A percentile compares a stretch with the other conserved stretches of the same genome.
Evolutionary conservation across 306 rosid genomes (phyloP).

Genomic region (Biancaea sappan): DNA sequence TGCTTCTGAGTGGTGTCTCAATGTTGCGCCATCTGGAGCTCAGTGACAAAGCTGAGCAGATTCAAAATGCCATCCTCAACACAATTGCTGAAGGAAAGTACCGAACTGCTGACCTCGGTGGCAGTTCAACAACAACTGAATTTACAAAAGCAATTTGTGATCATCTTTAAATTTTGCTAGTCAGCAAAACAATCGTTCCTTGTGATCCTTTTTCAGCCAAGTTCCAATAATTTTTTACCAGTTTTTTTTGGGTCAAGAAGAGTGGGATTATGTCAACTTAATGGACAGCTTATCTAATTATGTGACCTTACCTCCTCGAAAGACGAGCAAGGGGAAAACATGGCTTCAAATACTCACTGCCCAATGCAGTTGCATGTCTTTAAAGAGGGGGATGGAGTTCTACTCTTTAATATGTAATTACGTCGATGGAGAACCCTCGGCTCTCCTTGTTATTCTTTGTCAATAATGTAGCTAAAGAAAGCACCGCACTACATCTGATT

Average conservation of each 20-base stretch:
- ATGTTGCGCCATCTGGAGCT: constrained; percentile 95
- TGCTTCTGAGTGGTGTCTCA: constrained; percentile 81
- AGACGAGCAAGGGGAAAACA: constrained; percentile 37
- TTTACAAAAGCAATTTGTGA: constrained; percentile 82
- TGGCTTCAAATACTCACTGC: constrained; percentile 16
- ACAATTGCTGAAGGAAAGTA: constrained; percentile 93
- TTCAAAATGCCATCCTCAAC: constrained; percentile 79
- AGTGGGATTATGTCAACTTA: constrained; percentile 52
- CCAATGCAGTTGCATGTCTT: not conserved
- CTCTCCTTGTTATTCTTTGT: constrained; percentile 7
- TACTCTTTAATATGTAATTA: not conserved
- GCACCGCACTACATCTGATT: not conserved
- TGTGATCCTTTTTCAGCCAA: constrained; percentile 37
- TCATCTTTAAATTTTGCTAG: constrained; percentile 66
- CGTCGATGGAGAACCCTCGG: not conserved
- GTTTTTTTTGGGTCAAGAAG: constrained; percentile 22
- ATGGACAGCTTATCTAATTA: constrained; percentile 36
- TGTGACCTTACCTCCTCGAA: constrained; percentile 22
- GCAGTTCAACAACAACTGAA: constrained; percentile 74
- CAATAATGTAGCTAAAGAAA: constrained; percentile 13
- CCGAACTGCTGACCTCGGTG: constrained; percentile 98
- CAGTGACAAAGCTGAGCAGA: constrained; percentile 74
- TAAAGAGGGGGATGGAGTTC: not conserved
- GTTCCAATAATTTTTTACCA: constrained; percentile 34
- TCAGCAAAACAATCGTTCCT: constrained; percentile 36